Percentiles rank a stretch among this genome's conserved stretches.
phyloP scores from a whole-genome alignment of 805 yeast genomes.

The Wickerhamiella cacticola region DNA sequence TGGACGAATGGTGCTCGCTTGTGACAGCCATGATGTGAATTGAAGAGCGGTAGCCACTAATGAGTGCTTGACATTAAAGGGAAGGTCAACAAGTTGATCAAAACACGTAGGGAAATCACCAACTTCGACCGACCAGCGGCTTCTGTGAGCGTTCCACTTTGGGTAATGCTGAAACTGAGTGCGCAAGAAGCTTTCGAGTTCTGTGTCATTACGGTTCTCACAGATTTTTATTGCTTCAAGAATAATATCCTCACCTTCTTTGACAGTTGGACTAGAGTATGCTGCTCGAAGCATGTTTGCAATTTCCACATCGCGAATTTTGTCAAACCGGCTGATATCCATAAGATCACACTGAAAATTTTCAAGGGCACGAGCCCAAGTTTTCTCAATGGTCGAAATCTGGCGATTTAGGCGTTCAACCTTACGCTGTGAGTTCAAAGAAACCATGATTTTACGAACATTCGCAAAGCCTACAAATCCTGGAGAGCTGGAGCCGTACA shows the following conservation, averaged over 20 bases:
- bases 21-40: conserved; percentile 5
- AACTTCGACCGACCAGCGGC: conserved; percentile 7
- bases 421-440: neutral
- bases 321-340: neutral
- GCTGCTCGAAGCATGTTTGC: neutral
- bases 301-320: neutral
- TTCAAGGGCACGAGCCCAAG: neutral
- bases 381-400: neutral
- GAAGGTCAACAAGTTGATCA: neutral
- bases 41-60: conserved; percentile 7
- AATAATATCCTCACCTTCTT: neutral
- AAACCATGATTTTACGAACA: neutral
- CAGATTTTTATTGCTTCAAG: neutral
- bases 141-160: conserved; percentile 2
- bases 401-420: conserved; percentile 5
- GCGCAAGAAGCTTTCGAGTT: neutral
- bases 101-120: neutral
- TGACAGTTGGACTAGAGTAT: neutral
- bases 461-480: conserved; percentile 1
- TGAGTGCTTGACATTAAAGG: conserved; percentile 7
- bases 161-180: conserved; percentile 6
- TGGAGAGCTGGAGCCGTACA: neutral
- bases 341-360: neutral
- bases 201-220: neutral
- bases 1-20: conserved; percentile 1